phyloP scores from a whole-genome alignment of 768 basidiomycete species.

The Phylloporus scabripes region DNA sequence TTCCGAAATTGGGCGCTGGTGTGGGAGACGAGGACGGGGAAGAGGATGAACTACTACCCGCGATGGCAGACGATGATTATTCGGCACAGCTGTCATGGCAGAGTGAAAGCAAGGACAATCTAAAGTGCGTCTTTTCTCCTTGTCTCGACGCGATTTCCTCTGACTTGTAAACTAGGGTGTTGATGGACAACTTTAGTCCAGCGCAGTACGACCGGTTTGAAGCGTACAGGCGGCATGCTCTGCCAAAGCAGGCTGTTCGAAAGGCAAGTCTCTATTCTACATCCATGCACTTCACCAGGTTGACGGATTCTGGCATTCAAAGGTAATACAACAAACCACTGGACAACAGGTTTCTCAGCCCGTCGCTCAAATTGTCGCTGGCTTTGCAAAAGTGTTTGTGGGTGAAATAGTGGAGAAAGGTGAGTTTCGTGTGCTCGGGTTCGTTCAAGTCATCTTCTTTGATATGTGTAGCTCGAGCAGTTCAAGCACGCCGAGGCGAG shows the following conservation, averaged over 20 bases:
- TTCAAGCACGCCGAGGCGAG: conserved; percentile 68
- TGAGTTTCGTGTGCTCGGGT: conserved; percentile 20
- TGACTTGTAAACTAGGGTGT: conserved; percentile 44
- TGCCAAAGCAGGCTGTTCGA: conserved; percentile 78
- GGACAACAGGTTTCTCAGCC: conserved; percentile 82
- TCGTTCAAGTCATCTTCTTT: neutral
- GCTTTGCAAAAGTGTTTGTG: conserved; percentile 87
- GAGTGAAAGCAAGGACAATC: conserved; percentile 83
- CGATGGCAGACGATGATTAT: conserved; percentile 88
- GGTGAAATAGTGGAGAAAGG: conserved; percentile 91
- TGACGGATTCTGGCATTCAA: neutral
- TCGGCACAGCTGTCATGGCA: conserved; percentile 79
- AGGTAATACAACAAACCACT: conserved; percentile 81
- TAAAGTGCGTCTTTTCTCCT: conserved; percentile 49
- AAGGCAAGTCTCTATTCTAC: conserved; percentile 43
- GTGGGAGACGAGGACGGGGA: conserved; percentile 50
- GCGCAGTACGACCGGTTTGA: conserved; percentile 88
- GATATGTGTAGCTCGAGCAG: conserved; percentile 54
- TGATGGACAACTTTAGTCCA: conserved; percentile 84
- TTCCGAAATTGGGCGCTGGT: conserved; percentile 10
- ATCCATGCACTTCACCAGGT: neutral
- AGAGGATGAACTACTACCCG: conserved; percentile 74
- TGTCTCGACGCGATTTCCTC: neutral
- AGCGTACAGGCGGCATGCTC: conserved; percentile 75
- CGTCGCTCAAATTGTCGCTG: conserved; percentile 84